Conservation (phyloP, 441 rosid genomes). For the Mallotus repandus region DNA sequence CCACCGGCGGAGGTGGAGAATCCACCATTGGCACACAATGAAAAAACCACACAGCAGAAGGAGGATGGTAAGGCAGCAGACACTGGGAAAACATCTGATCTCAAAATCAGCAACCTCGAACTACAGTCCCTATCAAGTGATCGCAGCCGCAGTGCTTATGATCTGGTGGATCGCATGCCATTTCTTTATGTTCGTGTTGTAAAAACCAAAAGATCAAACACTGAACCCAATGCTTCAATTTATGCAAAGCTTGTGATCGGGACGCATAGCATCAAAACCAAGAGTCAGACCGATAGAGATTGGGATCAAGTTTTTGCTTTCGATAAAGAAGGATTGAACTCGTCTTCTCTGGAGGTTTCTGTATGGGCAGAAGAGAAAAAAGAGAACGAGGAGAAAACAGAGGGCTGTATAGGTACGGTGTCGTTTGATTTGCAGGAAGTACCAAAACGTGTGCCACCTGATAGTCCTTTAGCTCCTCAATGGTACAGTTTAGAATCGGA, state of each 20-base stretch:
- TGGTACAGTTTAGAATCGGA: constrained; percentile 51
- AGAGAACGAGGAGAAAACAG: constrained; percentile 22
- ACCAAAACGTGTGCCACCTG: constrained; percentile 58
- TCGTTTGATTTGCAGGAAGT: constrained; percentile 41
- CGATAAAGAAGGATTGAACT: constrained; percentile 53
- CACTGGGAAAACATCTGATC: constrained; percentile 36
- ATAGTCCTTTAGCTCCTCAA: constrained; percentile 52
- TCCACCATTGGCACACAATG: constrained; percentile 42
- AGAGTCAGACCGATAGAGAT: constrained; percentile 52
- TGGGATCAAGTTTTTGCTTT: constrained; percentile 60
- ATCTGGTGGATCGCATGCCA: constrained; percentile 77
- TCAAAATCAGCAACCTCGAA: constrained; percentile 46
- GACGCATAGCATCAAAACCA: constrained; percentile 71
- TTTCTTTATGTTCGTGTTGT: constrained; percentile 77
- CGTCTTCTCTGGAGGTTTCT: constrained; percentile 65
- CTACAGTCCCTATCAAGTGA: constrained; percentile 55
- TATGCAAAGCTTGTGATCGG: constrained; percentile 79
- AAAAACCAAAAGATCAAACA: constrained; percentile 51
- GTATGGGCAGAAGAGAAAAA: constrained; percentile 40
- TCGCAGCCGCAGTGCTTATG: constrained; percentile 57
- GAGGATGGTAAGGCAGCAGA: constrained; percentile 17
- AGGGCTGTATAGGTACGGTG: constrained; percentile 37
- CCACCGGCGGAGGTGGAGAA: constrained; percentile 36
- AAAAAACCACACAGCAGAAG: constrained; percentile 30
- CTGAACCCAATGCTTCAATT: constrained; percentile 29